phyloP scores from a whole-genome alignment of 164 flowering plant species.

The Nymphaea colorata region DNA sequence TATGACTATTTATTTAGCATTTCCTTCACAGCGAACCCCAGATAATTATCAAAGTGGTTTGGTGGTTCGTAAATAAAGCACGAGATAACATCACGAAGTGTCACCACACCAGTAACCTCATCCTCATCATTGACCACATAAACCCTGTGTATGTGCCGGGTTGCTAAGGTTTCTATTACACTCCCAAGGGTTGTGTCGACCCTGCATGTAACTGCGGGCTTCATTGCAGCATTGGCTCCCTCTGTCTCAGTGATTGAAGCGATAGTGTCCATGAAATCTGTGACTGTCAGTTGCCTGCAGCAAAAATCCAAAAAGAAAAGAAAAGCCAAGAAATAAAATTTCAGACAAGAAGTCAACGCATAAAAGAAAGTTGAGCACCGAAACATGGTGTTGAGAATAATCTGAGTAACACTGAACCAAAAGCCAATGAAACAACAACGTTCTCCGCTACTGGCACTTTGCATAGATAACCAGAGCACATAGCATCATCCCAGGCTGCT shows the following conservation, averaged over 20 bases:
- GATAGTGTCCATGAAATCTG: conserved; percentile 45
- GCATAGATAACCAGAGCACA: neutral
- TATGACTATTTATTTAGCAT: conserved; percentile 19
- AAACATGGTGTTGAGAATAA: neutral
- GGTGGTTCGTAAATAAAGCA: conserved; percentile 83
- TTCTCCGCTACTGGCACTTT: neutral
- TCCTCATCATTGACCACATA: conserved; percentile 35
- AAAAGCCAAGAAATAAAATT: too few species aligned
- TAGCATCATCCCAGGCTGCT: neutral
- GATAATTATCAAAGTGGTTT: conserved; percentile 47
- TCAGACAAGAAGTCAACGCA: too few species aligned
- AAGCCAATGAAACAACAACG: neutral
- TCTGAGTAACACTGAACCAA: neutral
- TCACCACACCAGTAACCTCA: conserved; percentile 63
- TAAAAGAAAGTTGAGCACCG: neutral
- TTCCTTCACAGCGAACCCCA: conserved; percentile 41
- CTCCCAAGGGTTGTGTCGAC: conserved; percentile 36
- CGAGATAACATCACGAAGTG: conserved; percentile 86
- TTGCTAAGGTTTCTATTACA: conserved; percentile 61
- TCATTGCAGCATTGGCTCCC: conserved; percentile 15
- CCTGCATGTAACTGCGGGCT: conserved; percentile 65
- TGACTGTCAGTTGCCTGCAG: conserved; percentile 66
- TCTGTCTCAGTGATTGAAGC: conserved; percentile 15
- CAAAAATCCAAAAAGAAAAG: neutral
- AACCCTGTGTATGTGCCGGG: conserved; percentile 59